Conservation (phyloP, 495 filamentous ascomycete species). For the Xylaria nigripes region DNA sequence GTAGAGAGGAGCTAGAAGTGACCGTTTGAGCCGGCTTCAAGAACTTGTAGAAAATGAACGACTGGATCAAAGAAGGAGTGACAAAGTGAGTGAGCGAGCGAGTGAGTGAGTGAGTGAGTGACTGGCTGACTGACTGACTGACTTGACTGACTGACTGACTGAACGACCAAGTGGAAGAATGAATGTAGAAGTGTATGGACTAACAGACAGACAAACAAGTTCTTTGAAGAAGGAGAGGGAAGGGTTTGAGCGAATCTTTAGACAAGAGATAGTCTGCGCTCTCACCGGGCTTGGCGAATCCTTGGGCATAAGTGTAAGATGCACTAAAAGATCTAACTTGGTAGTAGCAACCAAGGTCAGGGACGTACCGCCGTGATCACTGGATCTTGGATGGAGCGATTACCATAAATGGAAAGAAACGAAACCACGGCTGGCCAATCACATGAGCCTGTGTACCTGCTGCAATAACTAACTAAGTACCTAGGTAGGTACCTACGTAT, state of each 20-base stretch:
- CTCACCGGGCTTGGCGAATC: neutral
- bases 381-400: neutral
- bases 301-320: neutral
- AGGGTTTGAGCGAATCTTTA: neutral
- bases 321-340: neutral
- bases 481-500: neutral
- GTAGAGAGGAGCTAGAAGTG: slow-evolving; percentile 15
- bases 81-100: neutral
- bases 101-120: slow-evolving; percentile 1
- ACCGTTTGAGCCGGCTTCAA: neutral
- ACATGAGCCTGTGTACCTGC: too few relatives aligned
- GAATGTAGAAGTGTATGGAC: slow-evolving; percentile 9
- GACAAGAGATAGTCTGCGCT: slow-evolving; percentile 1
- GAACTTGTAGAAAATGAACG: too few relatives aligned
- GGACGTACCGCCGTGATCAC: neutral
- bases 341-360: neutral
- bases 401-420: neutral
- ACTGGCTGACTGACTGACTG: slow-evolving; percentile 6
- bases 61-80: too few relatives aligned
- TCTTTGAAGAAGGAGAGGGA: slow-evolving; percentile 6
- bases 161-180: neutral
- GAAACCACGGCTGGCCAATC: too few relatives aligned
- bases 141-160: slow-evolving; percentile 12
- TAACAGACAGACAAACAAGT: slow-evolving; percentile 13
- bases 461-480: neutral